These are phyloP conservation scores for Pugionium dolabratum DNA, from an alignment of 345 rosid genomes.

Conservation along the genomic window DNA sequence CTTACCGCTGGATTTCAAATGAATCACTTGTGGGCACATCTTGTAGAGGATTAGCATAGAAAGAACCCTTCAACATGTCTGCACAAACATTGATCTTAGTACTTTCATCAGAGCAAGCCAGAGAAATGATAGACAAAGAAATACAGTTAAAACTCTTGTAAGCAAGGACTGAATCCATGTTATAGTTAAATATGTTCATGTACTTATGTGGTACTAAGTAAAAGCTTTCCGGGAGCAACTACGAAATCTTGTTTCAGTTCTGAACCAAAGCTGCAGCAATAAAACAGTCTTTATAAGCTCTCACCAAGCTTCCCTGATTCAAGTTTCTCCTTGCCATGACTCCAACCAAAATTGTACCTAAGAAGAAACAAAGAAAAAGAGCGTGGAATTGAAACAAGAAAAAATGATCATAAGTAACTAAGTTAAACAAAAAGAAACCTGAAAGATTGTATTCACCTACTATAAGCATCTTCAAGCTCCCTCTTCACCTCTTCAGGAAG, in stretches of 20 bases:
- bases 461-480: slow-evolving; percentile 83
- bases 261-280: background rate
- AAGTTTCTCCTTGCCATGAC: slow-evolving; percentile 93
- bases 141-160: slow-evolving; percentile 3
- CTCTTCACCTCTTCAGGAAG: slow-evolving; percentile 77
- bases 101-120: slow-evolving; percentile 15
- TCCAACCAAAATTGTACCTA: slow-evolving; percentile 96
- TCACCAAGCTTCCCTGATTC: slow-evolving; percentile 94
- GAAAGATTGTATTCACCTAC: slow-evolving; percentile 53
- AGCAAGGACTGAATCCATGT: background rate
- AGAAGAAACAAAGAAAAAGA: background rate
- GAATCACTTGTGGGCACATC: slow-evolving; percentile 74
- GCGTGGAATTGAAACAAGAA: background rate
- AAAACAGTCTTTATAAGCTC: slow-evolving; percentile 19
- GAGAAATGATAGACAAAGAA: background rate
- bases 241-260: background rate
- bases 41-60: slow-evolving; percentile 75
- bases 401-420: slow-evolving; percentile 2
- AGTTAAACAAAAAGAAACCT: background rate
- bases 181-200: background rate
- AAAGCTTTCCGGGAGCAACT: background rate
- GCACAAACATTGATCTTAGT: slow-evolving; percentile 26
- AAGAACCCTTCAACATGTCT: slow-evolving; percentile 87
- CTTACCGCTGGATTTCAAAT: slow-evolving; percentile 56
- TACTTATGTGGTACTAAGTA: background rate